Conservation (phyloP, 345 rosid genomes). For the Excoecaria cochinchinensis region DNA sequence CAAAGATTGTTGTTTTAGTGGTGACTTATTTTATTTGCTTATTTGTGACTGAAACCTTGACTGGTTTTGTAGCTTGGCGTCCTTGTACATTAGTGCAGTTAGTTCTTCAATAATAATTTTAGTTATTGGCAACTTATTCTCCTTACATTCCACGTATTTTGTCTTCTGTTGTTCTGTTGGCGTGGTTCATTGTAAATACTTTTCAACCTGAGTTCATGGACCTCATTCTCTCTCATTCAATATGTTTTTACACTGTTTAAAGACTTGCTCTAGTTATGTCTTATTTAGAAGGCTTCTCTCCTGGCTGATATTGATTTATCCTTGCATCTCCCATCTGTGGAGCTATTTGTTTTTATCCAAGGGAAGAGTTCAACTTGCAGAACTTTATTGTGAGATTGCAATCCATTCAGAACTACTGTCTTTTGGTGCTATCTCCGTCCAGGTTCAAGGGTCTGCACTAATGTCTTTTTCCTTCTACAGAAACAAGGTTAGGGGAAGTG, state of each 20-base stretch:
- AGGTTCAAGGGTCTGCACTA: not conserved
- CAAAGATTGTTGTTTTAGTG: constrained; percentile 56
- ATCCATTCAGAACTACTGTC: not conserved
- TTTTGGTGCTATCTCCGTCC: not conserved
- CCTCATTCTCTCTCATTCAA: not conserved
- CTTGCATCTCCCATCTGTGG: no score
- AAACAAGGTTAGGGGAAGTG: not conserved
- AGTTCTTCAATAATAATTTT: constrained; percentile 54
- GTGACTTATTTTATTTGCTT: constrained; percentile 39
- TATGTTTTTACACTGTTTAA: not conserved
- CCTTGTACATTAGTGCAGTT: constrained; percentile 71
- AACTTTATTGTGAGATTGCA: not conserved
- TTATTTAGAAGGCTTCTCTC: not conserved
- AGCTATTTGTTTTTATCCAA: not conserved
- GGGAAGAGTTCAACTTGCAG: not conserved
- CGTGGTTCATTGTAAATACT: no score
- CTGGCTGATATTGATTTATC: not conserved
- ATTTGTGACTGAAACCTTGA: constrained; percentile 47
- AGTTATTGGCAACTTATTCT: constrained; percentile 19
- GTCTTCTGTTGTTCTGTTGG: not conserved
- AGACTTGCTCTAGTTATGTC: not conserved
- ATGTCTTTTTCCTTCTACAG: not conserved
- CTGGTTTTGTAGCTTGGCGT: constrained; percentile 59
- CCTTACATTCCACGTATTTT: not conserved
- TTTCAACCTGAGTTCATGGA: not conserved